Evolutionary conservation across 2,329 filamentous ascomycete species (phyloP).

Genomic region (Aspergillus fumigatiaffinis): DNA sequence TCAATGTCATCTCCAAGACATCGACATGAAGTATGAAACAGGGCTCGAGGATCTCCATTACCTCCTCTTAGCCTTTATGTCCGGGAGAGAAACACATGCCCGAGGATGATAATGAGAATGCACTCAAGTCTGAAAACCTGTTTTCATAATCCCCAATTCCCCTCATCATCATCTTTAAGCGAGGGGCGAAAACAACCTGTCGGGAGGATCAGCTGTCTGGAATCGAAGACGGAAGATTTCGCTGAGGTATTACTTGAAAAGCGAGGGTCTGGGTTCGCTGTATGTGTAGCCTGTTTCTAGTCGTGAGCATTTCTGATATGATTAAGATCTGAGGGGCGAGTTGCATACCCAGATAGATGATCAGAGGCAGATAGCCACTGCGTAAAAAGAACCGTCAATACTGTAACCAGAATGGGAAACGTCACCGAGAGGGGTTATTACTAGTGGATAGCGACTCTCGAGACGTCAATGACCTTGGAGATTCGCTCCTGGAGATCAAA

Average conservation of each 20-base stretch:
- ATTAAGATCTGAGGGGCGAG: not conserved
- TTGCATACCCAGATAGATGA: slow-evolving; percentile 84
- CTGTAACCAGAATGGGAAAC: not conserved
- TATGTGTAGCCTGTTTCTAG: slow-evolving; percentile 72
- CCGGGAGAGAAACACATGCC: not conserved
- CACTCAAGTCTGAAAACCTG: not conserved
- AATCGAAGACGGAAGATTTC: slow-evolving; percentile 20
- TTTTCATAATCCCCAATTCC: not conserved
- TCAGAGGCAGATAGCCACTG: slow-evolving; percentile 92
- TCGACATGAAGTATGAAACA: slow-evolving; percentile 6
- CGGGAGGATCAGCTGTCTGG: slow-evolving; percentile 12
- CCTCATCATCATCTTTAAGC: slow-evolving; percentile 26
- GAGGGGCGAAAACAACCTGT: slow-evolving; percentile 42
- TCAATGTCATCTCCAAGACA: slow-evolving; percentile 8
- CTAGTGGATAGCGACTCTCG: slow-evolving; percentile 93
- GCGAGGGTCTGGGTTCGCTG: slow-evolving; percentile 82
- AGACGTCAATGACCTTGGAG: slow-evolving; percentile 91
- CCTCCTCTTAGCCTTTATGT: not conserved
- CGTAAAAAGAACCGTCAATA: slow-evolving; percentile 16
- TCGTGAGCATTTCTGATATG: slow-evolving; percentile 15
- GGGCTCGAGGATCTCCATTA: not conserved
- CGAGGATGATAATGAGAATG: not conserved
- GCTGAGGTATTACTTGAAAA: slow-evolving; percentile 59
- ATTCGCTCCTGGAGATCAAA: slow-evolving; percentile 75
- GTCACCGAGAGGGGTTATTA: slow-evolving; percentile 45